These are phyloP conservation scores for Geotrichum australiense DNA, from an alignment of 1,139 yeast species.

Conservation along the genomic window DNA sequence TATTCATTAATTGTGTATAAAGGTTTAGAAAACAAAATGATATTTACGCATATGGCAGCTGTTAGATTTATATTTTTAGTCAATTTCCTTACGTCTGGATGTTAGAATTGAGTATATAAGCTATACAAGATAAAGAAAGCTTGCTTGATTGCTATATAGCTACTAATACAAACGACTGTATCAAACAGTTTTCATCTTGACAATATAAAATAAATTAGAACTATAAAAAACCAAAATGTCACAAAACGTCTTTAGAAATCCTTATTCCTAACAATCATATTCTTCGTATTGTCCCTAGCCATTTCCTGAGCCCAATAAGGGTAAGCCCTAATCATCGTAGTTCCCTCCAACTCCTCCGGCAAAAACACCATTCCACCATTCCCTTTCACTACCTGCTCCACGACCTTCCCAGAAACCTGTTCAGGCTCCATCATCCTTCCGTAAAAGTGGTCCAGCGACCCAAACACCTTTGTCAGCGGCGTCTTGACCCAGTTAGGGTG, in stretches of 20 bases:
- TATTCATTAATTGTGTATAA: too few species aligned
- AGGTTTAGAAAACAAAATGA: too few species aligned
- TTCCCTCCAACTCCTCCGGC: constrained; percentile 14
- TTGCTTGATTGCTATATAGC: too few species aligned
- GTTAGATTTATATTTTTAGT: too few species aligned
- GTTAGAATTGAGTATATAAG: too few species aligned
- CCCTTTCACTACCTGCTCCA: constrained; percentile 15
- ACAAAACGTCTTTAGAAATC: constrained; percentile 14
- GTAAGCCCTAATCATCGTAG: constrained; percentile 12
- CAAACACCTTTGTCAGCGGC: constrained; percentile 18
- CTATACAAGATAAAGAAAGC: too few species aligned
- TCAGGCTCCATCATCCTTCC: constrained; percentile 18
- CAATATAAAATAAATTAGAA: too few species aligned
- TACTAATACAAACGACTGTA: too few species aligned
- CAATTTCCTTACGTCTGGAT: too few species aligned
- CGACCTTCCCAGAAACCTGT: constrained; percentile 17
- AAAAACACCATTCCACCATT: constrained; percentile 18
- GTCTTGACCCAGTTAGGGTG: constrained; percentile 22
- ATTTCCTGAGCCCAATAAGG: constrained; percentile 21
- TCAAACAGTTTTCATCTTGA: too few species aligned
- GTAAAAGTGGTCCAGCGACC: constrained; percentile 15
- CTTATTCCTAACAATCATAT: constrained; percentile 16
- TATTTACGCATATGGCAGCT: too few species aligned
- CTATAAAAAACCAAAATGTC: too few species aligned
- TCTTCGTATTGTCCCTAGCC: constrained; percentile 11